These are phyloP conservation scores for Knufia fluminis DNA, from an alignment of 2,329 filamentous ascomycete species.

Conservation along the genomic window DNA sequence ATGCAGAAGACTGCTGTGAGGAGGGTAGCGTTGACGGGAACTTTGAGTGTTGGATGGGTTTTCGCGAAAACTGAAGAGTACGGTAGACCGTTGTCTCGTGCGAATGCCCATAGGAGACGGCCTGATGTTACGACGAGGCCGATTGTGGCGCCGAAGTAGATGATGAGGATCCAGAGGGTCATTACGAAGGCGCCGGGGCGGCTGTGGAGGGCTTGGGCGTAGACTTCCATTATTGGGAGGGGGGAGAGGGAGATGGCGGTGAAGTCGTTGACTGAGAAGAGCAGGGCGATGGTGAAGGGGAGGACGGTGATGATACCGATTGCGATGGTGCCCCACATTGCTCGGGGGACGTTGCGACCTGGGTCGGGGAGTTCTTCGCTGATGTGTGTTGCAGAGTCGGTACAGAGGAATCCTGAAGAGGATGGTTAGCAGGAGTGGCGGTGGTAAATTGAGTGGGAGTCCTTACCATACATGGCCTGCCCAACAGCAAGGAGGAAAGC, in stretches of 20 bases:
- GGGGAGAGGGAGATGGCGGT: conserved; percentile 10
- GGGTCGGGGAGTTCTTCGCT: conserved; percentile 31
- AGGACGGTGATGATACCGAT: conserved; percentile 29
- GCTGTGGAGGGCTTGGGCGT: conserved; percentile 17
- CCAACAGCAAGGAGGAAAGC: conserved; percentile 34
- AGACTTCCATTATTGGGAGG: conserved; percentile 19
- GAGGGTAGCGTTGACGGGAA: conserved; percentile 23
- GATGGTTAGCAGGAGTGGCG: not conserved
- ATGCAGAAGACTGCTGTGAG: conserved; percentile 20
- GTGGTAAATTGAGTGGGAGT: not conserved
- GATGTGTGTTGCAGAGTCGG: conserved; percentile 32
- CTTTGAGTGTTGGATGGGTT: conserved; percentile 11
- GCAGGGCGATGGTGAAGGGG: conserved; percentile 14
- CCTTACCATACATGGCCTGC: conserved; percentile 29
- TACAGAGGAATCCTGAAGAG: conserved; percentile 18
- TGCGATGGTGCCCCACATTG: conserved; percentile 27
- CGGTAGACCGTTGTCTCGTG: conserved; percentile 22
- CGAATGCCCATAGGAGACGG: conserved; percentile 26
- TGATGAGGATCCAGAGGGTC: conserved; percentile 22
- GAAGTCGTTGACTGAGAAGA: conserved; percentile 20
- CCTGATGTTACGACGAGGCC: conserved; percentile 12
- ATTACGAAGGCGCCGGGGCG: conserved; percentile 15
- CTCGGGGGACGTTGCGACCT: conserved; percentile 26
- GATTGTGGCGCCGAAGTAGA: conserved; percentile 18
- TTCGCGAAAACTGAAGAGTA: conserved; percentile 14